Percentiles rank a stretch among this genome's conserved stretches.
Conservation (phyloP, 768 basidiomycete species). For the Cytidiella melzeri region DNA sequence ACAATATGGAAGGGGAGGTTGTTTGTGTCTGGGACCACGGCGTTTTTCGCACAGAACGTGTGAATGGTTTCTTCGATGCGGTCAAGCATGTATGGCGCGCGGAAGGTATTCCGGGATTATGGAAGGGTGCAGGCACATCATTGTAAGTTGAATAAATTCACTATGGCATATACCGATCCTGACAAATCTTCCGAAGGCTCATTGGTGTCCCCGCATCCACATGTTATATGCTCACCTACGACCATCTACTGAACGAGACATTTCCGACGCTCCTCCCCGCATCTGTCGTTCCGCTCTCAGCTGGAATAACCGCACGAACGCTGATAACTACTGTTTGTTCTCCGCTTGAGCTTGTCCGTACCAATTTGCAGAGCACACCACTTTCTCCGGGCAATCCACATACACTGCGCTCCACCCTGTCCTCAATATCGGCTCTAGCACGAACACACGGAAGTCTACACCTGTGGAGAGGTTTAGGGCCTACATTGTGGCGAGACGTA, state of each 20-base stretch:
- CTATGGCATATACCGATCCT: slow-evolving; percentile 10
- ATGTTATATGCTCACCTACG: slow-evolving; percentile 93
- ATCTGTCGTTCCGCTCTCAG: slow-evolving; percentile 61
- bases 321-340: slow-evolving; percentile 73
- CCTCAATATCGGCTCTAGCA: slow-evolving; percentile 54
- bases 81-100: slow-evolving; percentile 71
- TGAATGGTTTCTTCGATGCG: slow-evolving; percentile 84
- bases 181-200: slow-evolving; percentile 39
- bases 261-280: slow-evolving; percentile 56
- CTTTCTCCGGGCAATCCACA: slow-evolving; percentile 62
- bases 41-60: slow-evolving; percentile 60
- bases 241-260: slow-evolving; percentile 65
- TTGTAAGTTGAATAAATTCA: no score
- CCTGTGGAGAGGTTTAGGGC: slow-evolving; percentile 87
- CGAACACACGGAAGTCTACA: slow-evolving; percentile 56
- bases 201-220: slow-evolving; percentile 92
- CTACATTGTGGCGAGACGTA: slow-evolving; percentile 95
- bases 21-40: slow-evolving; percentile 81
- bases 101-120: slow-evolving; percentile 81
- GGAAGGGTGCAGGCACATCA: slow-evolving; percentile 93
- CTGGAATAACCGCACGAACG: slow-evolving; percentile 80
- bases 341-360: slow-evolving; percentile 89
- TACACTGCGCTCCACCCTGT: slow-evolving; percentile 69
- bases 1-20: slow-evolving; percentile 50
- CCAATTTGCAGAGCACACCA: slow-evolving; percentile 88